These are phyloP conservation scores for Volvox africanus DNA, from an alignment of 139 green algal species.

Conservation along the genomic window DNA sequence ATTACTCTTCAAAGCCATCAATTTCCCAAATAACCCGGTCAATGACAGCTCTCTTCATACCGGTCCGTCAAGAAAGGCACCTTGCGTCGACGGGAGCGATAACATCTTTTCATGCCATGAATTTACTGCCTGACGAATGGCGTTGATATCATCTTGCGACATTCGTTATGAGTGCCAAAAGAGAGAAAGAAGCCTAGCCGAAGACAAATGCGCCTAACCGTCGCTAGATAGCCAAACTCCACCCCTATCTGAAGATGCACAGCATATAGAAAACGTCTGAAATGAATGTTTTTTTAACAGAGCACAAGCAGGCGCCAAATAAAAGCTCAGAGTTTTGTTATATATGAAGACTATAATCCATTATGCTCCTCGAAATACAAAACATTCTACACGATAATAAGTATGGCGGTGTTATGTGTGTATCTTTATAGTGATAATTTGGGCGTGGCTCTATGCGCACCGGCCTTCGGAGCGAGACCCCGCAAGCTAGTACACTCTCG, in stretches of 20 bases:
- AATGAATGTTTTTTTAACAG: no score
- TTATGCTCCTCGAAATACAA: no score
- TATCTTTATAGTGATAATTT: no score
- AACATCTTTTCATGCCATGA: constrained; percentile 14
- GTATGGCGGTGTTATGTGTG: no score
- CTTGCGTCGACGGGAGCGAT: neutral
- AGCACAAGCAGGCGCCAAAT: no score
- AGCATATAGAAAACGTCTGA: neutral
- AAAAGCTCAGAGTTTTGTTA: no score
- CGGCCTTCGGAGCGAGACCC: no score
- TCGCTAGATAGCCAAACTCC: neutral
- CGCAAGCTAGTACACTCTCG: no score
- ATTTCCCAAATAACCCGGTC: neutral
- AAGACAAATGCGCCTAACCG: neutral
- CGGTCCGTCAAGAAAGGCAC: neutral
- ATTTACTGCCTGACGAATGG: neutral
- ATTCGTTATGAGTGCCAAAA: neutral
- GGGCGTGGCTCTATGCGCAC: no score
- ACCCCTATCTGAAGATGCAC: neutral
- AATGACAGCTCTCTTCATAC: neutral
- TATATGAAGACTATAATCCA: no score
- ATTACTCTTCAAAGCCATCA: no score
- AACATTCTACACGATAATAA: no score
- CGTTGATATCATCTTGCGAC: neutral
- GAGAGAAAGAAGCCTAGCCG: neutral